Conservation (phyloP, 345 rosid species). For the Raphanus sativus region DNA sequence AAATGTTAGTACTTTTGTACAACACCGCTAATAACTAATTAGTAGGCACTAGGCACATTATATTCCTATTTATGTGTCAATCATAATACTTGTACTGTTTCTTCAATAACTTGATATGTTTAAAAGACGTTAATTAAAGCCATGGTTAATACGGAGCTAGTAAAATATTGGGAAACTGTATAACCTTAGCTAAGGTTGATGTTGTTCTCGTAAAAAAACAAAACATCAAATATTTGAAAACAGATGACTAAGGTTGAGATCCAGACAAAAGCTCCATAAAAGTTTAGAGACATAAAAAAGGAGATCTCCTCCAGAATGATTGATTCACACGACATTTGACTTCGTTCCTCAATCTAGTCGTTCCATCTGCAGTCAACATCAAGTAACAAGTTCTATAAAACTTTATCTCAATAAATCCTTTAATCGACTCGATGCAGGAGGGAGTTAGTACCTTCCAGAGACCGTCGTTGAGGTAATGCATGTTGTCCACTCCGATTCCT, state of each 20-base stretch:
- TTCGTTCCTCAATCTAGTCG: slow-evolving; percentile 61
- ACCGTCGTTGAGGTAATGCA: slow-evolving; percentile 99
- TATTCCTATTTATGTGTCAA: background rate
- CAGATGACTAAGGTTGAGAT: slow-evolving; percentile 21
- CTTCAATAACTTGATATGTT: background rate
- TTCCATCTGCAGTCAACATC: slow-evolving; percentile 63
- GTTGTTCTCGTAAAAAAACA: slow-evolving; percentile 3
- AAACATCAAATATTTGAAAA: slow-evolving; percentile 23
- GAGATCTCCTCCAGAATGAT: slow-evolving; percentile 13
- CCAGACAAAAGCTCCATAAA: slow-evolving; percentile 22
- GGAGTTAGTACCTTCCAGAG: slow-evolving; percentile 76
- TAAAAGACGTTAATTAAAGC: background rate
- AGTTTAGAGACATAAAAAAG: slow-evolving; percentile 24
- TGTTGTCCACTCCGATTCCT: slow-evolving; percentile 96
- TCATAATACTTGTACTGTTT: background rate
- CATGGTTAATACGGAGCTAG: background rate
- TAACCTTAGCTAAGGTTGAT: slow-evolving; percentile 28
- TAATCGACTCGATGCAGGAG: background rate
- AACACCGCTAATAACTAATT: background rate
- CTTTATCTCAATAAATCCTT: background rate
- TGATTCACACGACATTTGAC: slow-evolving; percentile 6
- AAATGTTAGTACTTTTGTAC: background rate
- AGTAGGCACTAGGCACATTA: background rate
- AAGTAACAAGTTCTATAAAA: background rate
- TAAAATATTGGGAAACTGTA: slow-evolving; percentile 4